Evolutionary conservation across 306 rosid genomes (phyloP).

Genomic region (Luffa acutangula): DNA sequence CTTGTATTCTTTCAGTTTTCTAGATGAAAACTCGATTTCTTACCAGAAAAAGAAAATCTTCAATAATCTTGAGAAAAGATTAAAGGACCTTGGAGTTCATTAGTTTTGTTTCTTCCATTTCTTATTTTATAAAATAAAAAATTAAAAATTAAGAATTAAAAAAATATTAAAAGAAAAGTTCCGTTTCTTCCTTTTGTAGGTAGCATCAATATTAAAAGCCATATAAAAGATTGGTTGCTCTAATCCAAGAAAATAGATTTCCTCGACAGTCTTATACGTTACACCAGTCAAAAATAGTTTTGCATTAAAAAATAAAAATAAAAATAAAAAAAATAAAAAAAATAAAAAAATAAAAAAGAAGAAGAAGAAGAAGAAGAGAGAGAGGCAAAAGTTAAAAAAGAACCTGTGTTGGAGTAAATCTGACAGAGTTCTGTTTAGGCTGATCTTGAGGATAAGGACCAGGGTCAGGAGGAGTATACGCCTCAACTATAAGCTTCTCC

Average conservation of each 20-base stretch:
- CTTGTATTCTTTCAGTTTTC: no score
- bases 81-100: neutral
- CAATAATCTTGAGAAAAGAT: no score
- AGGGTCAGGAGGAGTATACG: constrained; percentile 85
- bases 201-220: neutral
- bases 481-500: constrained; percentile 60
- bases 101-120: neutral
- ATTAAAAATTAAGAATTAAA: no score
- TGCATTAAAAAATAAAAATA: neutral
- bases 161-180: no score
- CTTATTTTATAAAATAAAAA: no score
- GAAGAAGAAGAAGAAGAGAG: no score
- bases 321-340: no score
- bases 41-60: no score
- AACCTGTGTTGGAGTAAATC: constrained; percentile 94
- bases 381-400: constrained; percentile 9
- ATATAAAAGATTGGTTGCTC: neutral
- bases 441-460: constrained; percentile 99
- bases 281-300: neutral
- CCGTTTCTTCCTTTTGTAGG: neutral
- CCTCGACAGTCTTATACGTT: neutral
- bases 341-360: no score
- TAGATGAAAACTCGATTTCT: no score
- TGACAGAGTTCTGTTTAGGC: constrained; percentile 85
- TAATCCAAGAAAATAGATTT: neutral